Conservation (phyloP, 108 stramenopile species). For the Cyclotella baltica region DNA sequence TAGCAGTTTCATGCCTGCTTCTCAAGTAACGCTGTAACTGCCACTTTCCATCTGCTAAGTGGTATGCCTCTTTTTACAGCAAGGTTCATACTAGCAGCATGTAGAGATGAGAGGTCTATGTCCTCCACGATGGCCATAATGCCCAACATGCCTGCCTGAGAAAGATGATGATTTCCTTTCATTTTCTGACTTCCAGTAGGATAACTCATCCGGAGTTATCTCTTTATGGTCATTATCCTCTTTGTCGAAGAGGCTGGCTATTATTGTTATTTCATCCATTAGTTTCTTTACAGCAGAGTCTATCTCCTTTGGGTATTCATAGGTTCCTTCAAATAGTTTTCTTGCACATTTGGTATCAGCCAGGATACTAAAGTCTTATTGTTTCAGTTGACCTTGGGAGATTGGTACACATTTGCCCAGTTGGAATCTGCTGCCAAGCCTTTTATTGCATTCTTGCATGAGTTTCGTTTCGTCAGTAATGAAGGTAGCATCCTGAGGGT, state of each 20-base stretch:
- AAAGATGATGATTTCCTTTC: conserved; percentile 18
- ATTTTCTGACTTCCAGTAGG: conserved; percentile 2
- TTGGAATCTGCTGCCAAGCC: neutral
- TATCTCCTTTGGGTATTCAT: conserved; percentile 15
- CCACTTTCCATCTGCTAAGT: conserved; percentile 14
- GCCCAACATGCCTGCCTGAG: conserved; percentile 24
- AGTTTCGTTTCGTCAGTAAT: too few species aligned
- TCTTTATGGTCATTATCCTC: neutral
- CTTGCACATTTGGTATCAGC: neutral
- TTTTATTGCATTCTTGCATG: neutral
- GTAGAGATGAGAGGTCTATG: conserved; percentile 1
- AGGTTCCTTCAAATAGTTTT: conserved; percentile 25
- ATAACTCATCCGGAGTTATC: conserved; percentile 12
- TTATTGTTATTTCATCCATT: neutral
- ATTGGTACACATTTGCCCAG: neutral
- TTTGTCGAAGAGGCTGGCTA: neutral
- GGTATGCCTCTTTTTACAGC: neutral
- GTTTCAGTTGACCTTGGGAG: neutral
- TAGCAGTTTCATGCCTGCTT: conserved; percentile 24
- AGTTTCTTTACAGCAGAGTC: neutral
- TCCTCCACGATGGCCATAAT: conserved; percentile 11
- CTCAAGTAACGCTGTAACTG: conserved; percentile 29
- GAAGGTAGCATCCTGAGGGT: too few species aligned
- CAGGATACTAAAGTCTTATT: conserved; percentile 15
- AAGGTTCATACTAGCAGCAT: conserved; percentile 6